Evolutionary conservation across 805 yeast genomes (phyloP).

Genomic region (Metschnikowia arizonensis): DNA sequence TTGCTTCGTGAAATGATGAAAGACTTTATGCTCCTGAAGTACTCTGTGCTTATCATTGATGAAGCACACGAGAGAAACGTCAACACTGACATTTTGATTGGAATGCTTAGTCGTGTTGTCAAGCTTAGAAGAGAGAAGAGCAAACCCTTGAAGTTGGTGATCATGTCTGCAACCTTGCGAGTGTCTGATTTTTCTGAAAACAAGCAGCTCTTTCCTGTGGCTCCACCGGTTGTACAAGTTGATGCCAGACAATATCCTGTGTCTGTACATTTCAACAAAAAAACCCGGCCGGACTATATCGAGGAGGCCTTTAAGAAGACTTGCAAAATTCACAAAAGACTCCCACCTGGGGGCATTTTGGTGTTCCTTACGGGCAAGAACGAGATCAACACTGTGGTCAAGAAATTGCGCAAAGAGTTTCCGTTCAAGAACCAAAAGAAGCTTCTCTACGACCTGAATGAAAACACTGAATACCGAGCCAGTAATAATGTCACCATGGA

Average conservation of each 20-base stretch:
- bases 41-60: slow-evolving; percentile 85
- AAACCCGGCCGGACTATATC: slow-evolving; percentile 71
- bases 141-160: slow-evolving; percentile 72
- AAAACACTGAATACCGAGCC: slow-evolving; percentile 41
- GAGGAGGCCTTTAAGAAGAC: slow-evolving; percentile 85
- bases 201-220: slow-evolving; percentile 52
- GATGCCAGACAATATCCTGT: slow-evolving; percentile 95
- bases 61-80: slow-evolving; percentile 98
- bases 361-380: slow-evolving; percentile 92
- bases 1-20: slow-evolving; percentile 86
- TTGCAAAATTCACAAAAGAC: slow-evolving; percentile 74
- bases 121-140: slow-evolving; percentile 56
- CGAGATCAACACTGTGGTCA: slow-evolving; percentile 78
- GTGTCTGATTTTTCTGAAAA: slow-evolving; percentile 93
- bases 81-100: slow-evolving; percentile 93
- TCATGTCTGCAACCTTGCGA: slow-evolving; percentile 96
- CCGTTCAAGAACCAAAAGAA: slow-evolving; percentile 41
- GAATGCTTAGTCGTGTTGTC: slow-evolving; percentile 86
- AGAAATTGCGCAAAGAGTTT: slow-evolving; percentile 61
- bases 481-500: slow-evolving; percentile 68
- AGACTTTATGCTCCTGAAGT: slow-evolving; percentile 75
- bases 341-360: slow-evolving; percentile 93
- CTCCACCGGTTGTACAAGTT: slow-evolving; percentile 86
- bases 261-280: slow-evolving; percentile 79
- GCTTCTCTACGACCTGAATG: slow-evolving; percentile 15